These are phyloP conservation scores for Coemansia sp. DNA, from an alignment of 192 early-diverging fungal species.

Conservation along the genomic window DNA sequence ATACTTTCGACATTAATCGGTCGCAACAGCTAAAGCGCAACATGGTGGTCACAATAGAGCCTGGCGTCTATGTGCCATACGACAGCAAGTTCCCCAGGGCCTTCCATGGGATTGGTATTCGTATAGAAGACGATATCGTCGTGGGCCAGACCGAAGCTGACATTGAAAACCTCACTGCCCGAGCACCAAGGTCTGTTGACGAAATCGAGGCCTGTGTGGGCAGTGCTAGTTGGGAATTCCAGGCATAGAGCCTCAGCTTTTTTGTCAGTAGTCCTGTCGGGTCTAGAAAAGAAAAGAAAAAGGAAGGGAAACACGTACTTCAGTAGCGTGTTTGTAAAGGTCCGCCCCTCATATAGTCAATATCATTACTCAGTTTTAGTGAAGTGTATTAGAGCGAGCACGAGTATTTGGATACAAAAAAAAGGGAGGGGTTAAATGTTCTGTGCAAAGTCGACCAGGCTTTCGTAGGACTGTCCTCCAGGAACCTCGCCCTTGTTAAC, in stretches of 20 bases:
- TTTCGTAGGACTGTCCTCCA: conserved; percentile 43
- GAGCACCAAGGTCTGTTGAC: conserved; percentile 80
- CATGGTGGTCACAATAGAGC: conserved; percentile 96
- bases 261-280: not conserved
- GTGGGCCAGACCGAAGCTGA: conserved; percentile 66
- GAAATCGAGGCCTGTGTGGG: conserved; percentile 65
- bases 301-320: no score
- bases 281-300: not conserved
- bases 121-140: conserved; percentile 95
- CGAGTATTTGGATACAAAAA: not conserved
- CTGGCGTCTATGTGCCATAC: conserved; percentile 88
- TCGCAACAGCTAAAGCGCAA: conserved; percentile 67
- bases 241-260: not conserved
- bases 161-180: conserved; percentile 65
- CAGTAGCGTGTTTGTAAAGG: no score
- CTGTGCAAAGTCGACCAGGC: conserved; percentile 27
- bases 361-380: not conserved
- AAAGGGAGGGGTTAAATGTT: conserved; percentile 12
- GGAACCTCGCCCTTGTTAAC: conserved; percentile 49
- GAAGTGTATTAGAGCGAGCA: not conserved
- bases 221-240: not conserved
- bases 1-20: conserved; percentile 72
- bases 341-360: no score
- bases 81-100: conserved; percentile 70
- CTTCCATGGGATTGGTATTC: conserved; percentile 87